Evolutionary conservation across 2,329 filamentous ascomycete genomes (phyloP).

Genomic region (Fusarium albosuccineum): DNA sequence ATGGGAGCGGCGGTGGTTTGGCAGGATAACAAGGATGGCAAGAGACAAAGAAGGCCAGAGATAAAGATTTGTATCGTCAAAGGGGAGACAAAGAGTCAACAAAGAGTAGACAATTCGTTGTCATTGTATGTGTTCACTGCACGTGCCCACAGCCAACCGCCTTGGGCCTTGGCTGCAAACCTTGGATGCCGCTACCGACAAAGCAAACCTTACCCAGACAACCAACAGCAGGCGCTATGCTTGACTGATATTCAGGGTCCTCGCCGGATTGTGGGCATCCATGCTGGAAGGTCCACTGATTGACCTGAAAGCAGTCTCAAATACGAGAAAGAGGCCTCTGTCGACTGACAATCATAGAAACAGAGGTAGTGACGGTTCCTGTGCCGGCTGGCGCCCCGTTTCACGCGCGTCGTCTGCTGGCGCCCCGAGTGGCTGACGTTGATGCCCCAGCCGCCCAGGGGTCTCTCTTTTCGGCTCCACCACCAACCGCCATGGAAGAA

Average conservation of each 20-base stretch:
- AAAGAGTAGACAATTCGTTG: neutral
- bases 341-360: conserved; percentile 30
- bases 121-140: neutral
- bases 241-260: conserved; percentile 35
- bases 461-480: neutral
- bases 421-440: conserved; percentile 32
- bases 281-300: conserved; percentile 4
- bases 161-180: neutral
- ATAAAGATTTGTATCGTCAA: neutral
- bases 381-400: conserved; percentile 16
- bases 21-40: conserved; percentile 10
- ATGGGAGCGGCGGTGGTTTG: neutral
- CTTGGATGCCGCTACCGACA: neutral
- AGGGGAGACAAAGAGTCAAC: neutral
- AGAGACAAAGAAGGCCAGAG: too few relatives aligned
- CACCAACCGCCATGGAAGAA: neutral
- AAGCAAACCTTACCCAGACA: neutral
- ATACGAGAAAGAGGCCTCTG: conserved; percentile 36
- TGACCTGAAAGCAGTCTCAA: neutral
- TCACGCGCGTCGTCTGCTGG: conserved; percentile 29
- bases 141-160: too few relatives aligned
- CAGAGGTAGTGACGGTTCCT: neutral
- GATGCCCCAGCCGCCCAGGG: conserved; percentile 13
- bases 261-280: neutral
- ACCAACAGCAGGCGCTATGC: conserved; percentile 4